Evolutionary conservation across 2,329 filamentous ascomycete species (phyloP).

Genomic region (Thielaviopsis populi): DNA sequence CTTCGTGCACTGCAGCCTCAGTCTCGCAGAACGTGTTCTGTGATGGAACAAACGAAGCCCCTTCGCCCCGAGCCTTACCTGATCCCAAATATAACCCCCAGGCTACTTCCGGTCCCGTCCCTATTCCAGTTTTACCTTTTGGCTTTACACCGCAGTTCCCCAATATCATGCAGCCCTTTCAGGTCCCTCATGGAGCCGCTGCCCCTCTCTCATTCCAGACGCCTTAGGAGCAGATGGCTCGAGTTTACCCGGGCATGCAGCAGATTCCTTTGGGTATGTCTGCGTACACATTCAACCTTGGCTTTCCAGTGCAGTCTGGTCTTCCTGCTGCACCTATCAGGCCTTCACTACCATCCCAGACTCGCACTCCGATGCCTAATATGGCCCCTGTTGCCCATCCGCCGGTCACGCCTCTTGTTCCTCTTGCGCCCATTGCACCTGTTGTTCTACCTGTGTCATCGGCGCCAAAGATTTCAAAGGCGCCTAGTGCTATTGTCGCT

Average conservation of each 20-base stretch:
- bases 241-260: constrained; percentile 1
- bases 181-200: background rate
- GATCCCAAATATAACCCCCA: background rate
- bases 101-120: background rate
- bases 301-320: background rate
- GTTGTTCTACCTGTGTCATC: background rate
- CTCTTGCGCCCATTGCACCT: constrained; percentile 5
- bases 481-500: background rate
- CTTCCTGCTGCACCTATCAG: background rate
- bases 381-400: background rate
- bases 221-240: background rate
- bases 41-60: background rate
- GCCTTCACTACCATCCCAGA: background rate
- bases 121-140: constrained; percentile 1
- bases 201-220: background rate
- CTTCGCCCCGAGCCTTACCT: background rate
- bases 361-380: background rate
- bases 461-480: background rate
- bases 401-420: background rate
- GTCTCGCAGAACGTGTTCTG: background rate
- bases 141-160: background rate
- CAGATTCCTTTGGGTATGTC: background rate
- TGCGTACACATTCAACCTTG: background rate
- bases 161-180: background rate
- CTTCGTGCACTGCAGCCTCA: background rate